A percentile compares a stretch with the other conserved stretches of the same genome.
These are phyloP conservation scores for Cyathus striatus DNA, from an alignment of 768 basidiomycete genomes.

Conservation along the genomic window DNA sequence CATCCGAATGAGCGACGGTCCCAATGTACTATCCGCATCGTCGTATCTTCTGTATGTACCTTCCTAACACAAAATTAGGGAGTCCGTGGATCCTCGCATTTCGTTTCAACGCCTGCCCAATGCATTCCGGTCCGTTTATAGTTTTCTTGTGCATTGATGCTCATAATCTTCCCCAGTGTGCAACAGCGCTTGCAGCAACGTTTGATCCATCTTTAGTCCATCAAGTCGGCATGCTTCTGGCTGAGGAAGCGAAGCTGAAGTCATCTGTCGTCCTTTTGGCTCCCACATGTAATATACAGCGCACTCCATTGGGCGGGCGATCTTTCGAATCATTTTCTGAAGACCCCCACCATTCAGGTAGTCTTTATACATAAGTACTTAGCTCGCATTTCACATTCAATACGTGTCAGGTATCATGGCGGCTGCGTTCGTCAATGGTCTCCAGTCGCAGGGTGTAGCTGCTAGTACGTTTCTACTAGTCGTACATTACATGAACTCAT, in stretches of 20 bases:
- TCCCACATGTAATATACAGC: conserved; percentile 74
- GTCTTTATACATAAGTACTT: background rate
- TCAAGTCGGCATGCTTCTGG: conserved; percentile 55
- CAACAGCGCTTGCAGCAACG: conserved; percentile 65
- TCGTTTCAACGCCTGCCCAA: conserved; percentile 58
- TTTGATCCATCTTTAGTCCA: conserved; percentile 58
- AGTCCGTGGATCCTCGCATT: conserved; percentile 62
- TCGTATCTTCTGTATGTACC: conserved; percentile 3
- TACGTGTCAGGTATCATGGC: conserved; percentile 44
- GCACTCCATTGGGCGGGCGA: conserved; percentile 55
- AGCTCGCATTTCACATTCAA: conserved; percentile 1
- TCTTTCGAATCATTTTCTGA: conserved; percentile 73
- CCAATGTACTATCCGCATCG: conserved; percentile 37
- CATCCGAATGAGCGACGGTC: conserved; percentile 69
- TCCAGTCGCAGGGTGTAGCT: conserved; percentile 61
- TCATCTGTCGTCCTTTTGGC: conserved; percentile 61
- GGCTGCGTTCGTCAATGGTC: conserved; percentile 62
- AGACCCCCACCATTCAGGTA: conserved; percentile 65
- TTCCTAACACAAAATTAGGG: conserved; percentile 34
- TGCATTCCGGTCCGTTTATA: conserved; percentile 51
- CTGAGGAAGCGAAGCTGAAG: conserved; percentile 60
- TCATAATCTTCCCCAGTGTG: conserved; percentile 36
- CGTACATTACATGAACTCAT: background rate
- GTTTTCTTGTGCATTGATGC: background rate
- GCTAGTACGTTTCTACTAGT: conserved; percentile 32